These are phyloP conservation scores for Raffaelea arxii DNA, from an alignment of 2,329 filamentous ascomycete genomes.

Conservation along the genomic window DNA sequence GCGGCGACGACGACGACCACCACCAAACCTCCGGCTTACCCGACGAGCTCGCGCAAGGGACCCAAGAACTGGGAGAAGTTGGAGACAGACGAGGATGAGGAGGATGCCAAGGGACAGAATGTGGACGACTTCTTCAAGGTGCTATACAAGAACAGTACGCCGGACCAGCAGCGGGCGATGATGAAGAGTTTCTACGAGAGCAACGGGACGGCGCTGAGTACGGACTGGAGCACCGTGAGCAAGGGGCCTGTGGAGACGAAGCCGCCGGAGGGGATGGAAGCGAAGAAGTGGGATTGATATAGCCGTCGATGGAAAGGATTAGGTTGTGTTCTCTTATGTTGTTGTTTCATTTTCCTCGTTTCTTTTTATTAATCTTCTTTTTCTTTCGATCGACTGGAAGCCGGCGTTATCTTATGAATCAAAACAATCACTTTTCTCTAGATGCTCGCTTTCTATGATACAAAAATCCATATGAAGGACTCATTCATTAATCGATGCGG, in stretches of 20 bases:
- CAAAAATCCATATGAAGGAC: not conserved
- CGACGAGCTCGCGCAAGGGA: conserved; percentile 74
- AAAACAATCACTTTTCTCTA: not conserved
- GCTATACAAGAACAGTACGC: conserved; percentile 65
- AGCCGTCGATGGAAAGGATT: not conserved
- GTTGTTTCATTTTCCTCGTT: not conserved
- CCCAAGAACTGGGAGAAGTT: conserved; percentile 91
- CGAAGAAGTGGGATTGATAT: conserved; percentile 53
- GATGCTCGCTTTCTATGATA: not conserved
- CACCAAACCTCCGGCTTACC: conserved; percentile 50
- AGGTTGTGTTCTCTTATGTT: not conserved
- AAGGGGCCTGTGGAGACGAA: conserved; percentile 59
- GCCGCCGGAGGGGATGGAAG: conserved; percentile 69
- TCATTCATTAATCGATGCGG: conserved; percentile 14
- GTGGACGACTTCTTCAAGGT: conserved; percentile 84
- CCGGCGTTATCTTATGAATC: not conserved
- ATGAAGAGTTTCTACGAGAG: conserved; percentile 95
- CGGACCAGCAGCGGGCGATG: conserved; percentile 85
- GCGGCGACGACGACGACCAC: not conserved
- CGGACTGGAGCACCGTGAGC: conserved; percentile 79
- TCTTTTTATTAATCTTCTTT: not conserved
- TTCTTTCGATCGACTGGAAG: not conserved
- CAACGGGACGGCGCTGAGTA: conserved; percentile 85
- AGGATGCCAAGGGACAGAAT: conserved; percentile 50
- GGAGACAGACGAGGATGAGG: conserved; percentile 40